Conservation (phyloP, 805 yeast genomes). For the Teunomyces aglyptinius region DNA sequence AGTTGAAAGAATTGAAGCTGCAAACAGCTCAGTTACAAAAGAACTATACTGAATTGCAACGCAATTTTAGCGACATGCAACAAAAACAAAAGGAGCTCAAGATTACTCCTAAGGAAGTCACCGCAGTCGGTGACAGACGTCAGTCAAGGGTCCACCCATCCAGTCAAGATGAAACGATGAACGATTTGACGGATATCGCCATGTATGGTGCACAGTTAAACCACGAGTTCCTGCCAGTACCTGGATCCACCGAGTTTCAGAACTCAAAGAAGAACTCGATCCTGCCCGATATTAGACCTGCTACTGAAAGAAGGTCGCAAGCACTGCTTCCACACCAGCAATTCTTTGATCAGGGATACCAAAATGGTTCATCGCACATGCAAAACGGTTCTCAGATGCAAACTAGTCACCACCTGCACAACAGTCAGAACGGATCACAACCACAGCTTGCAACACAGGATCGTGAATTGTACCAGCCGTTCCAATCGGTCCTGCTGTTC, state of each 20-base stretch:
- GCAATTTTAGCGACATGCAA: neutral
- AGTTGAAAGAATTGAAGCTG: conserved; percentile 8
- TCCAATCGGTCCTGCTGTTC: neutral
- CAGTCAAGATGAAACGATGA: conserved; percentile 21
- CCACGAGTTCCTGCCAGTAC: conserved; percentile 18
- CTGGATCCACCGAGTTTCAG: neutral
- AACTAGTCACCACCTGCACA: neutral
- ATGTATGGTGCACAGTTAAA: conserved; percentile 35
- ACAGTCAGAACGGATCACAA: conserved; percentile 6
- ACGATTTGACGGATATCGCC: conserved; percentile 39
- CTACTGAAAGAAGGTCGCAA: neutral
- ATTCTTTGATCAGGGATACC: conserved; percentile 1
- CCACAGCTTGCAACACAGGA: conserved; percentile 6
- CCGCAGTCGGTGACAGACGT: neutral
- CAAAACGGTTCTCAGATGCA: neutral
- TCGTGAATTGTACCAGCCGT: neutral
- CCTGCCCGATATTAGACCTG: neutral
- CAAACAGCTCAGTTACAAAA: neutral
- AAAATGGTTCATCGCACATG: neutral
- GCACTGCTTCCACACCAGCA: conserved; percentile 5
- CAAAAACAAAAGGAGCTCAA: neutral
- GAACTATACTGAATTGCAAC: neutral
- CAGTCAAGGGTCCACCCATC: neutral
- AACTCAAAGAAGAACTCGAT: neutral
- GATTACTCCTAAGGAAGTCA: neutral